phyloP scores from a whole-genome alignment of 2,329 filamentous ascomycete genomes.

The Aspergillus pseudonomiae region DNA sequence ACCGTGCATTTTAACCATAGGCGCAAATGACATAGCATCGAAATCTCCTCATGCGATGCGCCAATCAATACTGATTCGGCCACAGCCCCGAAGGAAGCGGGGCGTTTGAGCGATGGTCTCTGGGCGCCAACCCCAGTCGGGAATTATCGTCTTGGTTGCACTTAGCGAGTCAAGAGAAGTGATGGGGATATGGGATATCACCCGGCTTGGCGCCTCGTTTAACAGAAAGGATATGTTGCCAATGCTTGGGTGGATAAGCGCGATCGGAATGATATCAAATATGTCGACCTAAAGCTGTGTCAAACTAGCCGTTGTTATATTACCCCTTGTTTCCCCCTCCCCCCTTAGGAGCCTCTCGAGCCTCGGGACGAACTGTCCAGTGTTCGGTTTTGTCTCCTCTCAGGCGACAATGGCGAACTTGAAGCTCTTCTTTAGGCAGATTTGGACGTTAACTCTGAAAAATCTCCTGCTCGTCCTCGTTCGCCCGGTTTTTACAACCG shows the following conservation, averaged over 20 bases:
- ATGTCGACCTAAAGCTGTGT: neutral
- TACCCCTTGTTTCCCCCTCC: neutral
- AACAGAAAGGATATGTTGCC: neutral
- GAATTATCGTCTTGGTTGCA: neutral
- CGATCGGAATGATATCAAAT: neutral
- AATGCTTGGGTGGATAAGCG: neutral
- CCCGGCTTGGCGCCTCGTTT: neutral
- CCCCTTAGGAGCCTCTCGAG: neutral
- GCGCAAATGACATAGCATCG: neutral
- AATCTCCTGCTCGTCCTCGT: conserved; percentile 58
- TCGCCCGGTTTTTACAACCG: conserved; percentile 57
- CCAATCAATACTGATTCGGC: neutral
- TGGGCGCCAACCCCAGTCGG: conserved; percentile 10
- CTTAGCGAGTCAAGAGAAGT: neutral
- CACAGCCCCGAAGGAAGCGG: conserved; percentile 9
- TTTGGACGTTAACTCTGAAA: conserved; percentile 61
- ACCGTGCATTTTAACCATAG: neutral
- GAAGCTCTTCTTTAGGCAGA: conserved; percentile 50
- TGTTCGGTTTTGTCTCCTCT: neutral
- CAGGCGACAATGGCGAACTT: conserved; percentile 24
- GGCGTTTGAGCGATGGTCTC: conserved; percentile 10
- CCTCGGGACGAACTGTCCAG: neutral
- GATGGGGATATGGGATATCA: neutral
- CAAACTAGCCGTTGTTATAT: neutral
- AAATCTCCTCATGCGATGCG: neutral